phyloP scores from a whole-genome alignment of 1,139 yeast species.

The Lodderomyces elongisporus region DNA sequence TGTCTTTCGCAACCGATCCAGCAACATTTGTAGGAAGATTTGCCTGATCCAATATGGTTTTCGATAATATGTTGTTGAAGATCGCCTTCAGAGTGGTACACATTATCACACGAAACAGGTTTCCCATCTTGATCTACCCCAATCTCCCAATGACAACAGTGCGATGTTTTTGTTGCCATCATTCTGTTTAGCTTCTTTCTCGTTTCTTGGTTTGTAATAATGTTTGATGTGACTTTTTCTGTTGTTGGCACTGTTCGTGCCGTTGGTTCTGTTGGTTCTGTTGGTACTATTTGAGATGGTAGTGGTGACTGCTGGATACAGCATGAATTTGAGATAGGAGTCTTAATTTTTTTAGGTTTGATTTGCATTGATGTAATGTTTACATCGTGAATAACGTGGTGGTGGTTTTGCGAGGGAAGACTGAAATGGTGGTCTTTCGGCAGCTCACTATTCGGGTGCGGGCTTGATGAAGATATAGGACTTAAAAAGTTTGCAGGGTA shows the following conservation, averaged over 20 bases:
- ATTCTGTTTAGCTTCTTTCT: no score
- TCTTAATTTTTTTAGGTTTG: constrained; percentile 22
- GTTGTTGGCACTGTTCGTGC: no score
- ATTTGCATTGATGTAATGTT: constrained; percentile 35
- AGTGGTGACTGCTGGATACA: constrained; percentile 3
- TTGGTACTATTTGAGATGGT: no score
- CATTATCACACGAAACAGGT: constrained; percentile 41
- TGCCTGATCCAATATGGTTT: constrained; percentile 70
- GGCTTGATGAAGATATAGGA: constrained; percentile 14
- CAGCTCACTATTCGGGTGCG: no score
- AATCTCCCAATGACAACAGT: constrained; percentile 48
- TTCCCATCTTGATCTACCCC: constrained; percentile 27
- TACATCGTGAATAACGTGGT: no score
- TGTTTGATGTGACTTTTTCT: no score
- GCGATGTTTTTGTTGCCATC: no score
- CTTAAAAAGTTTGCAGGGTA: constrained; percentile 12
- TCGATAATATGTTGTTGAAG: constrained; percentile 66
- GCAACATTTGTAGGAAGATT: constrained; percentile 60
- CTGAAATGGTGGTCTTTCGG: no score
- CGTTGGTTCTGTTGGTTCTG: no score
- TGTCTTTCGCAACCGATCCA: constrained; percentile 79
- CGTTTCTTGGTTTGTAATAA: no score
- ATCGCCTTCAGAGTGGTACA: constrained; percentile 50
- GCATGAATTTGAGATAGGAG: constrained; percentile 6
- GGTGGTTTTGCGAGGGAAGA: no score